Base-by-base conservation (phyloP, 768 basidiomycete genomes). In the Boletus pseudopeckii region DNA sequence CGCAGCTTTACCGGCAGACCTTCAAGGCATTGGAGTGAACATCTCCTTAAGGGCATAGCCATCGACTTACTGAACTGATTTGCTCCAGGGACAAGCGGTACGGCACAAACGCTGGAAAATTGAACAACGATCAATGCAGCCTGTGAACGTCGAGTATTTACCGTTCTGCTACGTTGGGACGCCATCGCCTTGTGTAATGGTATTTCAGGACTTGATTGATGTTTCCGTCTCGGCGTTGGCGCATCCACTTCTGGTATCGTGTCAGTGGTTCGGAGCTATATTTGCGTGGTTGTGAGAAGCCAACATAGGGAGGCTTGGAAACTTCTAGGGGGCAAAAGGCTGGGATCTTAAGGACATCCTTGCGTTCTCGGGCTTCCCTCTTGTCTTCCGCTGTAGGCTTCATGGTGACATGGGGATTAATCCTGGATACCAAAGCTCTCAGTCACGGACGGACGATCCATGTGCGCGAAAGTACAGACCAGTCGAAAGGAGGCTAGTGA, bases 401-500 rank as follows among this genome's bases (percentile, higher is more conserved):
- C 37, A 77, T 65, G 8, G 74, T 64, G 1, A 50, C 8, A 41
- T 86, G 79, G 0, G 88, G 86, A 59, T 83, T 82, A n/a, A 66
- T 66, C 85, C 85, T 87, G 48, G 30, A 17, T 33, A 26, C 22
- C 22, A 42, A 47, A 32, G 15, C 42, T 50, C 42, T 56, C 32
- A 52, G 44, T 50, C 28, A 53, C 9, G 10, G 13, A 53, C 9
- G 10, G 13, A 45, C 20, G 8, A 53, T 40, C 38, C 40, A 17
- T 28, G 33, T 43, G 24, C 14, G 36, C 11, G 28, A 54, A 41
- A 48, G 20, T 22, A 56, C 50, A 49, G 53, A 82, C 89, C 89
- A 91, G 52, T 91, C 86, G 70, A 87, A 91, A 2, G 69, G 72
- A 30, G 83, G 83, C 84, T 88, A 49, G 38, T 40, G 33, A 44